Evolutionary conservation across 2,329 filamentous ascomycete species (phyloP).

Genomic region (Chalaropsis ovoidea): DNA sequence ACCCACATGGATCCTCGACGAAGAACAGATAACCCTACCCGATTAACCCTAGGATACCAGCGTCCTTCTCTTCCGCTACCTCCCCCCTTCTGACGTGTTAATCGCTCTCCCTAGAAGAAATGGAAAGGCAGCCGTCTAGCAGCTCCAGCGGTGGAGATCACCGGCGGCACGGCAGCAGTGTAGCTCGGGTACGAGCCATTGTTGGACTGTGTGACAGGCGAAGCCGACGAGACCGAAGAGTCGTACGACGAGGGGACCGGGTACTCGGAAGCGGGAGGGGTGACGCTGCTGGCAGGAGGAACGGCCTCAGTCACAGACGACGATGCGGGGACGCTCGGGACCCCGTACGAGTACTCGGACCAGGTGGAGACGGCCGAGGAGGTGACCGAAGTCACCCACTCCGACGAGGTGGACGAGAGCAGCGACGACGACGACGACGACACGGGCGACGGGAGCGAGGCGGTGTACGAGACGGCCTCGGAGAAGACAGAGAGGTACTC

Average conservation of each 20-base stretch:
- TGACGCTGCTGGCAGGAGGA: background rate
- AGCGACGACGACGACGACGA: background rate
- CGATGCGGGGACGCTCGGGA: background rate
- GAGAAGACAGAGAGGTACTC: background rate
- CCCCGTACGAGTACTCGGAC: constrained; percentile 13
- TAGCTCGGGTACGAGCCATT: constrained; percentile 19
- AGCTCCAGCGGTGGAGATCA: constrained; percentile 19
- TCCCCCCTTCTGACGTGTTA: background rate
- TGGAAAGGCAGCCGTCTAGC: constrained; percentile 17
- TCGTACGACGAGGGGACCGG: background rate
- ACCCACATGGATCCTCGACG: background rate
- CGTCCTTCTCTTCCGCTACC: too few relatives aligned
- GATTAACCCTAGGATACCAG: too few relatives aligned
- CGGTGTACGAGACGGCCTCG: background rate
- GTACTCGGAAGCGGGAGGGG: background rate
- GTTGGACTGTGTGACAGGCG: background rate
- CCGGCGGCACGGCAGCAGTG: constrained; percentile 9
- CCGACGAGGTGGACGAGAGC: constrained; percentile 7
- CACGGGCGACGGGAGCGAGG: background rate
- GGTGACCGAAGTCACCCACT: background rate
- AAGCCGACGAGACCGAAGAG: constrained; percentile 2
- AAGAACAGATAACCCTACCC: too few relatives aligned
- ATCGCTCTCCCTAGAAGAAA: constrained; percentile 7
- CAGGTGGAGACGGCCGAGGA: constrained; percentile 13
- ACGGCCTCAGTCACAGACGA: background rate